These are phyloP conservation scores for Kazachstania bromeliacearum DNA, from an alignment of 805 yeast species.

Conservation along the genomic window DNA sequence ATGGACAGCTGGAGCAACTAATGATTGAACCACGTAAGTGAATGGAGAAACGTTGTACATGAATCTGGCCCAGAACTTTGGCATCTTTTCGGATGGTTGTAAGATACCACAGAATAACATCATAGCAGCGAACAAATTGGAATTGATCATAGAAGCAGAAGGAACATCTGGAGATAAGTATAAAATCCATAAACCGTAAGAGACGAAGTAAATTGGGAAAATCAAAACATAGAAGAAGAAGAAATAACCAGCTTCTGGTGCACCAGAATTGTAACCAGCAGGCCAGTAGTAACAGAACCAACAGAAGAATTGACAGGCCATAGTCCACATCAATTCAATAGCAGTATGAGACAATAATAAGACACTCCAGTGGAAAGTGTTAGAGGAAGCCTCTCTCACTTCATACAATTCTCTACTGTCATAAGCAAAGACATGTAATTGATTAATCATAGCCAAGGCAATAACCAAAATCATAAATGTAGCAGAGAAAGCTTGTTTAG, in stretches of 20 bases:
- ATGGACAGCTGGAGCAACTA: constrained; percentile 35
- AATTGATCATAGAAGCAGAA: constrained; percentile 34
- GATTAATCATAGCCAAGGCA: constrained; percentile 48
- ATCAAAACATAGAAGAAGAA: constrained; percentile 38
- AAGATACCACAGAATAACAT: constrained; percentile 46
- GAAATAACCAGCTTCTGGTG: constrained; percentile 45
- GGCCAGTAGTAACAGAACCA: constrained; percentile 44
- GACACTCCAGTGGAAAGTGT: constrained; percentile 58
- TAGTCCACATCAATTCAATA: constrained; percentile 41
- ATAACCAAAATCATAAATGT: constrained; percentile 47
- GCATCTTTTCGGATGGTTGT: constrained; percentile 36
- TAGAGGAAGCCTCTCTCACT: constrained; percentile 65
- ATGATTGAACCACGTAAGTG: constrained; percentile 38
- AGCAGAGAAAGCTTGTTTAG: constrained; percentile 55
- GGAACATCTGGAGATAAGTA: constrained; percentile 37
- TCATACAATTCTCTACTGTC: constrained; percentile 56
- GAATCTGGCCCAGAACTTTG: constrained; percentile 39
- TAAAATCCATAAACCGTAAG: constrained; percentile 46
- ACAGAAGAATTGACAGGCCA: constrained; percentile 34
- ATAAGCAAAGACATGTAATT: constrained; percentile 52
- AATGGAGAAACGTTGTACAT: constrained; percentile 40
- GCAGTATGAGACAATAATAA: constrained; percentile 38
- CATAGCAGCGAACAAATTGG: constrained; percentile 43
- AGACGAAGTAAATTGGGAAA: constrained; percentile 41
- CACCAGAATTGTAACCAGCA: constrained; percentile 33